These are phyloP conservation scores for Purpureocillium takamizusanense DNA, from an alignment of 2,329 filamentous ascomycete genomes.

Conservation along the genomic window DNA sequence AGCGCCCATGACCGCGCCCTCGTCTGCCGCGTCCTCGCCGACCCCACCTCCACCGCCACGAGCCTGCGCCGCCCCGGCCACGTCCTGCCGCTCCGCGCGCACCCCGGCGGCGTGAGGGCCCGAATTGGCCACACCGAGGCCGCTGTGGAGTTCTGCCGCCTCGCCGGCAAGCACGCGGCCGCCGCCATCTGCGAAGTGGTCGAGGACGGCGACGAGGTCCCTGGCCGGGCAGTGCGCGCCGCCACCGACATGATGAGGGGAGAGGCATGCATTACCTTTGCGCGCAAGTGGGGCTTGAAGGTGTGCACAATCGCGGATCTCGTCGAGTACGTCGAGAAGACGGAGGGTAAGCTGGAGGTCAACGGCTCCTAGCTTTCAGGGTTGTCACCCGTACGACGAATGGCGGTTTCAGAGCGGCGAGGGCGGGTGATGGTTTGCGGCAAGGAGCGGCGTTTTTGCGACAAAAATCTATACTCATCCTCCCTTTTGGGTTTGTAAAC, in stretches of 20 bases:
- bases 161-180: conserved; percentile 69
- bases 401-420: too few relatives aligned
- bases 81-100: conserved; percentile 74
- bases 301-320: conserved; percentile 94
- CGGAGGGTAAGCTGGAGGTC: conserved; percentile 48
- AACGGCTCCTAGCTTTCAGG: too few relatives aligned
- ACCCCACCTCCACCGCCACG: conserved; percentile 43
- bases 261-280: conserved; percentile 83
- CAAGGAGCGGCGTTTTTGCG: neutral
- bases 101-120: conserved; percentile 70
- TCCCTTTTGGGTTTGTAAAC: neutral
- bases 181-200: conserved; percentile 89
- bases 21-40: conserved; percentile 70
- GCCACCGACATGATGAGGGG: conserved; percentile 85
- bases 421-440: too few relatives aligned
- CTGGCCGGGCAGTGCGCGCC: conserved; percentile 54
- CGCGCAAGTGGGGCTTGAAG: conserved; percentile 77
- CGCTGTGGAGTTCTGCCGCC: conserved; percentile 76
- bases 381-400: too few relatives aligned
- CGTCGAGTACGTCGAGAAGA: conserved; percentile 69
- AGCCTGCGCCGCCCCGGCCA: conserved; percentile 80
- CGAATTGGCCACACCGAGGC: conserved; percentile 88
- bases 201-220: conserved; percentile 67
- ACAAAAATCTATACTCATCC: conserved; percentile 1
- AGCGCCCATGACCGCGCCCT: conserved; percentile 78